Conservation (phyloP, 2,329 filamentous ascomycete species). For the Epichloe uncinata region DNA sequence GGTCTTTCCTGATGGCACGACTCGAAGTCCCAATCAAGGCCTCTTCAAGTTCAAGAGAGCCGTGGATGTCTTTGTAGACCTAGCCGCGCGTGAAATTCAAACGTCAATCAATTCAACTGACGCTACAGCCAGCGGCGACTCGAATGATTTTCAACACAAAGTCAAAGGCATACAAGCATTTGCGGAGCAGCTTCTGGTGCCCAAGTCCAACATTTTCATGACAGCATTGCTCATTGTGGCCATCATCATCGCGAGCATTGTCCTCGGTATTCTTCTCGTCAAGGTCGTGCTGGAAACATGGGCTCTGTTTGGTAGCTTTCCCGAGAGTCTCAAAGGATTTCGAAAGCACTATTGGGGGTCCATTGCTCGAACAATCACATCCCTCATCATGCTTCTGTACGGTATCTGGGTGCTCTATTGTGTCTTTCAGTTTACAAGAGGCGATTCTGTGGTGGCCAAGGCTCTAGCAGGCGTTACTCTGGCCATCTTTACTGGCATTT, state of each 20-base stretch:
- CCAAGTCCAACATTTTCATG: conserved; percentile 90
- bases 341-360: conserved; percentile 94
- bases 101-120: conserved; percentile 29
- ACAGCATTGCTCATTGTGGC: conserved; percentile 80
- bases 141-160: conserved; percentile 26
- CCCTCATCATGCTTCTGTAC: conserved; percentile 82
- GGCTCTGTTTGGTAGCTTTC: conserved; percentile 81
- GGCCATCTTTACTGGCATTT: conserved; percentile 61
- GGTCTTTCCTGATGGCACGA: conserved; percentile 50
- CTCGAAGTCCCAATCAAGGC: conserved; percentile 26
- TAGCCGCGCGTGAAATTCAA: conserved; percentile 40
- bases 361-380: conserved; percentile 77
- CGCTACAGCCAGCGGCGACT: conserved; percentile 13
- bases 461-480: conserved; percentile 71
- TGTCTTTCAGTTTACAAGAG: conserved; percentile 85
- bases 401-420: conserved; percentile 94
- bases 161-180: conserved; percentile 72
- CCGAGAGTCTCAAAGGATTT: conserved; percentile 66
- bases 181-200: conserved; percentile 72
- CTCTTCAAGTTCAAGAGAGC: conserved; percentile 41
- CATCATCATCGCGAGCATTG: conserved; percentile 71
- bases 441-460: conserved; percentile 91
- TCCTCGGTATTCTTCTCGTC: conserved; percentile 73
- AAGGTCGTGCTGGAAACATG: conserved; percentile 87
- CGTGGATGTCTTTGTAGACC: conserved; percentile 27